Conservation (phyloP, 306 rosid species). For the Dicorynia guianensis region DNA sequence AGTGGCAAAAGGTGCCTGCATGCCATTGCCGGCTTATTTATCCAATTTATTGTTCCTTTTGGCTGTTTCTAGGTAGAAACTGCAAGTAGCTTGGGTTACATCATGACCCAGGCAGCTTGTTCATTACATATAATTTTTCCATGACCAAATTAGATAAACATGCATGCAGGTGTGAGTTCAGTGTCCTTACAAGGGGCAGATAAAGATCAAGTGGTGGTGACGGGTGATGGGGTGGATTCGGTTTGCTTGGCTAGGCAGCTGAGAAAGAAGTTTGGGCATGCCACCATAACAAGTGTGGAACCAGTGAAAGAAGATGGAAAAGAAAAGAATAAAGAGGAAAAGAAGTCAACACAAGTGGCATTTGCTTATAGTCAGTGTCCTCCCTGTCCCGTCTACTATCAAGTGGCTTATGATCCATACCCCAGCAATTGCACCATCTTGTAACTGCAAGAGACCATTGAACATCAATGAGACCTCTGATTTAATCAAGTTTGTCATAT, state of each 20-base stretch:
- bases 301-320: background rate
- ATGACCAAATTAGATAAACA: background rate
- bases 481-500: too few relatives aligned
- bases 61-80: background rate
- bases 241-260: slow-evolving; percentile 30
- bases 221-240: slow-evolving; percentile 32
- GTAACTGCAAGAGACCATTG: background rate
- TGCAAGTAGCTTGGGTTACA: background rate
- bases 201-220: slow-evolving; percentile 42
- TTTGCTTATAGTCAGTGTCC: background rate
- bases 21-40: too few relatives aligned
- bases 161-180: slow-evolving; percentile 47
- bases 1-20: slow-evolving; percentile 14
- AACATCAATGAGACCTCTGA: background rate
- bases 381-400: background rate
- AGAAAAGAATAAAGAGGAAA: background rate
- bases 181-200: slow-evolving; percentile 45
- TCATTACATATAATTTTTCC: too few relatives aligned
- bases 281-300: slow-evolving; percentile 22
- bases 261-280: slow-evolving; percentile 34
- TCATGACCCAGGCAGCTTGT: background rate
- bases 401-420: background rate
- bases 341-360: background rate
- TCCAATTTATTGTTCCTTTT: background rate
- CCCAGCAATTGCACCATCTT: background rate